Conservation (phyloP, 2,329 filamentous ascomycete species). For the Fusarium sacchari region DNA sequence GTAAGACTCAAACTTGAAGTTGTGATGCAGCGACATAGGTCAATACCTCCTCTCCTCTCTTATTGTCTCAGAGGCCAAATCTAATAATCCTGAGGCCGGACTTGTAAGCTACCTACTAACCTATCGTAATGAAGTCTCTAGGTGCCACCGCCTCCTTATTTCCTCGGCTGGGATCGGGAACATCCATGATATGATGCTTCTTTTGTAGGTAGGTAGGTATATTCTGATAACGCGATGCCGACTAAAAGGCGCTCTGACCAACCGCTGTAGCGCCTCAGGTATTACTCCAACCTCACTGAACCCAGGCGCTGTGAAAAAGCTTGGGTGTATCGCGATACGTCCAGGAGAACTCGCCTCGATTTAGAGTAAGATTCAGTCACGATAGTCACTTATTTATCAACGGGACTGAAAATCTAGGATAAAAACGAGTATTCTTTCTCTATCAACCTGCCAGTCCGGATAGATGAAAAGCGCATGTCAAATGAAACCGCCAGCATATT, state of each 20-base stretch:
- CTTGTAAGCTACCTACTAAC: no score
- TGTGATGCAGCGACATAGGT: neutral
- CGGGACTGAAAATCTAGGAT: neutral
- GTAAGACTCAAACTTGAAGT: neutral
- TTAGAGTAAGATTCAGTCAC: no score
- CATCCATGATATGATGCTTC: neutral
- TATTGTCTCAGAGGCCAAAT: no score
- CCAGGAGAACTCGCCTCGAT: neutral
- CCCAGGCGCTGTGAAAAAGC: neutral
- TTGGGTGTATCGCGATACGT: constrained; percentile 1
- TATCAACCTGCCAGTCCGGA: neutral
- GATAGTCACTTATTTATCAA: neutral
- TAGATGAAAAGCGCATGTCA: neutral
- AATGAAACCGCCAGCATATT: neutral
- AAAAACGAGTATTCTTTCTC: neutral
- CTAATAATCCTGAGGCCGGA: neutral
- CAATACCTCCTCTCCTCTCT: neutral
- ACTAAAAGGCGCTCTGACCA: no score
- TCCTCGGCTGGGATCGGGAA: neutral
- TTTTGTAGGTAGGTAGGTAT: no score
- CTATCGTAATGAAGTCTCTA: neutral
- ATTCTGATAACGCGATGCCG: neutral
- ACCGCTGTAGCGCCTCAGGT: neutral
- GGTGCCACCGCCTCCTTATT: neutral
- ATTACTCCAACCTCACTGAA: neutral